Conservation (phyloP, 2,329 filamentous ascomycete species). For the Alternaria panax region DNA sequence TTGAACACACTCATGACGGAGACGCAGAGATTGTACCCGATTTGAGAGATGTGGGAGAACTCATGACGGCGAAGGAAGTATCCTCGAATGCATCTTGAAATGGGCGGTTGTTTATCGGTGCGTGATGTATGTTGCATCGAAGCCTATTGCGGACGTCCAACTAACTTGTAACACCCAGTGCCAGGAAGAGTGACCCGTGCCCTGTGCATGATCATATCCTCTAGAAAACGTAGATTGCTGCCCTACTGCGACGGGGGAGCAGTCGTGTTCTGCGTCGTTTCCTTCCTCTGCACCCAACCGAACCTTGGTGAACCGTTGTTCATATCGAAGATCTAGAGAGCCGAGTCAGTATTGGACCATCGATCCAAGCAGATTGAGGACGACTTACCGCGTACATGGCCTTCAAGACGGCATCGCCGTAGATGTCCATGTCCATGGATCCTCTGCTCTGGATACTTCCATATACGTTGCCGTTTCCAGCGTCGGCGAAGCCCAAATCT, state of each 20-base stretch:
- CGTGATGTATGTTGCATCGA: not conserved
- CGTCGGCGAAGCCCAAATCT: slow-evolving; percentile 35
- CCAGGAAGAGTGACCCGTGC: not conserved
- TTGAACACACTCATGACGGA: not conserved
- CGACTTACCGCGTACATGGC: slow-evolving; percentile 33
- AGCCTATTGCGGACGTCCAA: not conserved
- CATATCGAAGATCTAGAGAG: slow-evolving; percentile 30
- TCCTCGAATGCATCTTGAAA: not conserved
- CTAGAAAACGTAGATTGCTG: not conserved
- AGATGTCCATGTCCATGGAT: slow-evolving; percentile 33
- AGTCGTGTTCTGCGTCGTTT: slow-evolving; percentile 25
- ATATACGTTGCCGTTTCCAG: slow-evolving; percentile 30
- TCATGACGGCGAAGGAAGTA: not conserved
- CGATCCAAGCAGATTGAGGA: not conserved
- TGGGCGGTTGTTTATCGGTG: not conserved
- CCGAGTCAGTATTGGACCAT: not conserved
- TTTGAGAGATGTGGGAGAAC: not conserved
- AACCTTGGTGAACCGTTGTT: slow-evolving; percentile 29
- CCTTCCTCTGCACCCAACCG: slow-evolving; percentile 33
- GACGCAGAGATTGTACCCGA: not conserved
- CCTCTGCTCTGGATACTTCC: slow-evolving; percentile 34
- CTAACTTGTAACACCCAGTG: not conserved
- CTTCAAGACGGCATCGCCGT: slow-evolving; percentile 33
- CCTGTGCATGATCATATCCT: not conserved
- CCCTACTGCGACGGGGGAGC: slow-evolving; percentile 23